A percentile compares a stretch with the other conserved stretches of the same genome.
These are phyloP conservation scores for Rubia occidens DNA, from an alignment of 305 asterid species.

Conservation along the genomic window DNA sequence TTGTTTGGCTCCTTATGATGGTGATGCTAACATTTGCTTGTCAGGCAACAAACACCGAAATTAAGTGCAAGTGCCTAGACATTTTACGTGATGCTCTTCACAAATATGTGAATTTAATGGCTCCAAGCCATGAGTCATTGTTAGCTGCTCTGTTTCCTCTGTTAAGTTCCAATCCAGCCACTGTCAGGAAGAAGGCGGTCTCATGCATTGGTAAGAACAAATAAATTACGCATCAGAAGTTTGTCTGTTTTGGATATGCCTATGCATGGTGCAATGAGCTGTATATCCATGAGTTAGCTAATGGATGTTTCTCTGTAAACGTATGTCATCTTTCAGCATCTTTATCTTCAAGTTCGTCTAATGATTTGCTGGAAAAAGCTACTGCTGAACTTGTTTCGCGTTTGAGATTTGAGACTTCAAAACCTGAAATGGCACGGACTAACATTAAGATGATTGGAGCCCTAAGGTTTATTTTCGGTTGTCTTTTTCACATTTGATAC, in stretches of 20 bases:
- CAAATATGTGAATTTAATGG: slow-evolving; percentile 85
- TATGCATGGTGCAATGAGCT: background rate
- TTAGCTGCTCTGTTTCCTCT: slow-evolving; percentile 72
- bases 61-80: slow-evolving; percentile 95
- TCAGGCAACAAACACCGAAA: slow-evolving; percentile 81
- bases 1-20: background rate
- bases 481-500: slow-evolving; percentile 16
- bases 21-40: slow-evolving; percentile 3
- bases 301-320: slow-evolving; percentile 9
- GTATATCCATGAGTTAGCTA: background rate
- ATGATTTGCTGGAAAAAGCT: slow-evolving; percentile 89
- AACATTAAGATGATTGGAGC: slow-evolving; percentile 98
- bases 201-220: slow-evolving; percentile 77
- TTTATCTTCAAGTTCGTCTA: slow-evolving; percentile 90
- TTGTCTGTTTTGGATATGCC: slow-evolving; percentile 6
- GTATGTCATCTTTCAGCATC: slow-evolving; percentile 54
- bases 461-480: slow-evolving; percentile 43
- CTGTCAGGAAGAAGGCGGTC: slow-evolving; percentile 88
- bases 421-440: slow-evolving; percentile 84
- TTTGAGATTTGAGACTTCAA: slow-evolving; percentile 47
- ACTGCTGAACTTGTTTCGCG: slow-evolving; percentile 70
- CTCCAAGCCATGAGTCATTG: slow-evolving; percentile 69
- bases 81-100: slow-evolving; percentile 92
- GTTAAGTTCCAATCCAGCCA: slow-evolving; percentile 85
- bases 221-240: slow-evolving; percentile 7